Evolutionary conservation across 352 stramenopile species (phyloP).

Genomic region (Globisporangium iwayamae): DNA sequence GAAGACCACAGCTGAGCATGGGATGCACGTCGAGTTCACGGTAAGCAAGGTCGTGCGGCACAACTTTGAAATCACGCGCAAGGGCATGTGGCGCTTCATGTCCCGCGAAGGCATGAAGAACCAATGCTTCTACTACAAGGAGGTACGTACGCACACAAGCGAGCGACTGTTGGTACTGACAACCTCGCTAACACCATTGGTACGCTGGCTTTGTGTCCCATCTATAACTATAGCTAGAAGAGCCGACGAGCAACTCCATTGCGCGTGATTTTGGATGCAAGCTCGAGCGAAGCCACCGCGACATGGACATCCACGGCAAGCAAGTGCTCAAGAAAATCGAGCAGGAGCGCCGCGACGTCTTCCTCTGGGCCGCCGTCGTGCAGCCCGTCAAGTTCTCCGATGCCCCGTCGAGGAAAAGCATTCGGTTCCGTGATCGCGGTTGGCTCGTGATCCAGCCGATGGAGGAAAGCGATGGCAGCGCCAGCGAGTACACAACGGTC

Average conservation of each 20-base stretch:
- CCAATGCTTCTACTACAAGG: conserved; percentile 25
- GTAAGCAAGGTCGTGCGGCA: conserved; percentile 33
- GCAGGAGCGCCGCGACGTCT: neutral
- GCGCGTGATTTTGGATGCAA: conserved; percentile 9
- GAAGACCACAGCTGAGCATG: conserved; percentile 11
- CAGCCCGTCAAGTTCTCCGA: conserved; percentile 9
- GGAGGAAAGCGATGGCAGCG: neutral
- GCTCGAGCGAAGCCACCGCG: neutral
- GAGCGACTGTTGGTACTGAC: neutral
- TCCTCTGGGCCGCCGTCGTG: conserved; percentile 10
- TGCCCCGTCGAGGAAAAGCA: neutral
- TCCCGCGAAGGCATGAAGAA: conserved; percentile 25
- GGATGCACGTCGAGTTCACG: conserved; percentile 31
- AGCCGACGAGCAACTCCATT: neutral
- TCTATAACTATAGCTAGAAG: conserved; percentile 3
- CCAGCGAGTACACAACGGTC: conserved; percentile 5
- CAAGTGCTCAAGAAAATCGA: conserved; percentile 12
- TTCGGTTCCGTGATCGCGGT: conserved; percentile 15
- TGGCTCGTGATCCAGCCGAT: conserved; percentile 5
- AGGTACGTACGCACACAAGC: neutral
- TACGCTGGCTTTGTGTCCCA: neutral
- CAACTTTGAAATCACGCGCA: conserved; percentile 22
- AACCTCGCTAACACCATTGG: neutral
- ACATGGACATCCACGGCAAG: conserved; percentile 15
- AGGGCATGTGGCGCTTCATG: conserved; percentile 35